A percentile compares a stretch with the other conserved stretches of the same genome.
Conservation (phyloP, 2,329 filamentous ascomycete species). For the Knoxdaviesia capensis region DNA sequence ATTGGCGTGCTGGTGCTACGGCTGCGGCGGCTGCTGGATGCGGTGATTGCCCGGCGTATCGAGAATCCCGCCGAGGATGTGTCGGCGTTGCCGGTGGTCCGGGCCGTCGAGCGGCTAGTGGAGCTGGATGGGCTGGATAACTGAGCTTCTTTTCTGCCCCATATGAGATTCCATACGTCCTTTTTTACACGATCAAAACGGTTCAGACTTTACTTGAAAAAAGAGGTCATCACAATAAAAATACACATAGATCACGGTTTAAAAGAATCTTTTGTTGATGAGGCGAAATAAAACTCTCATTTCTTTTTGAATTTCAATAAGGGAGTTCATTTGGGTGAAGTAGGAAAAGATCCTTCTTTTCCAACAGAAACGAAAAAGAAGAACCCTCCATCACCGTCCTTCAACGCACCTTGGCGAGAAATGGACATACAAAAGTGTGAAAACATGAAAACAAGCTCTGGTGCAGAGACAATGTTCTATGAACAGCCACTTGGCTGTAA, state of each 20-base stretch:
- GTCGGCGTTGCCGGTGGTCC: constrained; percentile 46
- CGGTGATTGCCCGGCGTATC: constrained; percentile 60
- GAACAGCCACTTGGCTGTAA: too few species aligned
- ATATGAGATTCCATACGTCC: too few species aligned
- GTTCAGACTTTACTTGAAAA: too few species aligned
- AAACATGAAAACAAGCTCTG: background rate
- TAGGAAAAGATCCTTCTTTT: background rate
- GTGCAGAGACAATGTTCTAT: too few species aligned
- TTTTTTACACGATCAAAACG: too few species aligned
- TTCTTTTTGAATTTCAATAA: background rate
- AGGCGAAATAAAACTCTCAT: background rate
- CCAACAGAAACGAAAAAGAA: too few species aligned
- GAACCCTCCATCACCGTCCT: too few species aligned
- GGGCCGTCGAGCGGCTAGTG: constrained; percentile 58
- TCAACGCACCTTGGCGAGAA: too few species aligned
- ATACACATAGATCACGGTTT: background rate
- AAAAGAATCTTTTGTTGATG: background rate
- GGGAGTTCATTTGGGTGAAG: background rate
- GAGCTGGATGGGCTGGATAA: constrained; percentile 76
- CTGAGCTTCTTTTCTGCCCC: constrained; percentile 11
- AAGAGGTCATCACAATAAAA: background rate
- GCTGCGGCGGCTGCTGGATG: constrained; percentile 70
- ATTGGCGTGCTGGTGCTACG: constrained; percentile 79
- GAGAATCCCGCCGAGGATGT: constrained; percentile 43
- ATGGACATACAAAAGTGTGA: background rate